Evolutionary conservation across 495 filamentous ascomycete genomes (phyloP).

Genomic region (Penicillium herquei): DNA sequence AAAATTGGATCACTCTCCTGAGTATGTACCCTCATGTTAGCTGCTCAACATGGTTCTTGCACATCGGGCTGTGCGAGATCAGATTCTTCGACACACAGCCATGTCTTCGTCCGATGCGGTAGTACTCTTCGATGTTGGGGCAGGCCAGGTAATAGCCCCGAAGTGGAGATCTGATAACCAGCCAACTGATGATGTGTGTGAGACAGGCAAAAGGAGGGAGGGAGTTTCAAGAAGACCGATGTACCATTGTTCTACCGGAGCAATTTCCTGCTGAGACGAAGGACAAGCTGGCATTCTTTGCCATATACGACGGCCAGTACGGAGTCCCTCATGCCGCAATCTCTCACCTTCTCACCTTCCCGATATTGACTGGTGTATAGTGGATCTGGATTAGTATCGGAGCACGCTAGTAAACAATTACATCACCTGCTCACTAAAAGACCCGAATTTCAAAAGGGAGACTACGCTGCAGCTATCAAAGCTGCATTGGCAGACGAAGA

Average conservation of each 20-base stretch:
- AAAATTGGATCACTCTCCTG: no score
- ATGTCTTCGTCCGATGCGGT: conserved; percentile 28
- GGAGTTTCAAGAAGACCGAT: conserved; percentile 33
- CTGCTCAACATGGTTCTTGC: conserved; percentile 15
- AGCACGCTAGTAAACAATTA: conserved; percentile 33
- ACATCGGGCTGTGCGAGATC: conserved; percentile 17
- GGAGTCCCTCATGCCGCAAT: conserved; percentile 3
- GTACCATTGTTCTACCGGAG: conserved; percentile 28
- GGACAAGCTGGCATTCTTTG: conserved; percentile 39
- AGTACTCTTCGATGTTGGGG: conserved; percentile 34
- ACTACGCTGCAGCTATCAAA: conserved; percentile 35
- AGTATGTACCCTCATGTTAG: not conserved
- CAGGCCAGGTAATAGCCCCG: conserved; percentile 25
- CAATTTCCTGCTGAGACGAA: conserved; percentile 29
- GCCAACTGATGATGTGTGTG: conserved; percentile 6
- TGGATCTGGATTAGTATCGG: conserved; percentile 34
- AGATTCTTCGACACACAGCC: conserved; percentile 24
- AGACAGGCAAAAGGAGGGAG: conserved; percentile 33
- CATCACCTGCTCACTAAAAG: conserved; percentile 27
- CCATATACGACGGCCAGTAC: conserved; percentile 45
- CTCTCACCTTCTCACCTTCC: not conserved
- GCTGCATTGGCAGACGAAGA: conserved; percentile 39
- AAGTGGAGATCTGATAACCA: not conserved
- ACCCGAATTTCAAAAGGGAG: conserved; percentile 30
- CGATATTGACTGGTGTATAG: conserved; percentile 16